A percentile compares a stretch with the other conserved stretches of the same genome.
phyloP scores from a whole-genome alignment of 108 stramenopile genomes.

The Fistulifera pelliculosa region DNA sequence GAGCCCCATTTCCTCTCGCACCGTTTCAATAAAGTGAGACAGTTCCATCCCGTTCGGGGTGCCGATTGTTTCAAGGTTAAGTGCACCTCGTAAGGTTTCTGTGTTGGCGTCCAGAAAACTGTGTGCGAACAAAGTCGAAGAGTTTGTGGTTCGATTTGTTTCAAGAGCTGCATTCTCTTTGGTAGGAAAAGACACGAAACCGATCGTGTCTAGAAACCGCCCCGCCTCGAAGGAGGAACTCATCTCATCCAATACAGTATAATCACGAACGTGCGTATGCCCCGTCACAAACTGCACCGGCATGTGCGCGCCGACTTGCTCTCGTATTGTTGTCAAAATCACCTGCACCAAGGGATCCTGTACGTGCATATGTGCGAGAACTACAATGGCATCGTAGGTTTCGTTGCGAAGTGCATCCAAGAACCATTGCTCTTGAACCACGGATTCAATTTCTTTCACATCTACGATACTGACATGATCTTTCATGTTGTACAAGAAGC shows the following conservation, averaged over 20 bases:
- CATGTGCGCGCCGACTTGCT: constrained; percentile 32
- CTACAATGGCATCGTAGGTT: constrained; percentile 58
- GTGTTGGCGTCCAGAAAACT: constrained; percentile 16
- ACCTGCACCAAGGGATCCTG: constrained; percentile 41
- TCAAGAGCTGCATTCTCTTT: constrained; percentile 3
- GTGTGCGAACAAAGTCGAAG: constrained; percentile 27
- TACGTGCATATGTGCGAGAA: constrained; percentile 72
- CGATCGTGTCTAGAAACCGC: constrained; percentile 61
- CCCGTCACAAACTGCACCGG: constrained; percentile 77
- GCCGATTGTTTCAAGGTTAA: constrained; percentile 16
- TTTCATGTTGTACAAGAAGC: constrained; percentile 69
- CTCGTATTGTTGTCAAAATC: constrained; percentile 34
- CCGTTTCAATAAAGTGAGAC: constrained; percentile 34
- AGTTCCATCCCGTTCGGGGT: constrained; percentile 53
- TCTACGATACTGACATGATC: constrained; percentile 20
- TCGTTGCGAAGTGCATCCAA: constrained; percentile 6
- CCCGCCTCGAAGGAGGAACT: constrained; percentile 58
- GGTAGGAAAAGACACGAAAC: constrained; percentile 61
- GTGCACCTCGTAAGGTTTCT: constrained; percentile 2
- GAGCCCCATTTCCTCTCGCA: constrained; percentile 39
- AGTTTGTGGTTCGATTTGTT: neutral
- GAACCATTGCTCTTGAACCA: constrained; percentile 56
- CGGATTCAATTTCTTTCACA: constrained; percentile 40
- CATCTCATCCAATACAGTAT: constrained; percentile 20
- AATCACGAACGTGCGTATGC: constrained; percentile 52